Evolutionary conservation across 2,329 filamentous ascomycete genomes (phyloP).

Genomic region (Alternaria sp.): DNA sequence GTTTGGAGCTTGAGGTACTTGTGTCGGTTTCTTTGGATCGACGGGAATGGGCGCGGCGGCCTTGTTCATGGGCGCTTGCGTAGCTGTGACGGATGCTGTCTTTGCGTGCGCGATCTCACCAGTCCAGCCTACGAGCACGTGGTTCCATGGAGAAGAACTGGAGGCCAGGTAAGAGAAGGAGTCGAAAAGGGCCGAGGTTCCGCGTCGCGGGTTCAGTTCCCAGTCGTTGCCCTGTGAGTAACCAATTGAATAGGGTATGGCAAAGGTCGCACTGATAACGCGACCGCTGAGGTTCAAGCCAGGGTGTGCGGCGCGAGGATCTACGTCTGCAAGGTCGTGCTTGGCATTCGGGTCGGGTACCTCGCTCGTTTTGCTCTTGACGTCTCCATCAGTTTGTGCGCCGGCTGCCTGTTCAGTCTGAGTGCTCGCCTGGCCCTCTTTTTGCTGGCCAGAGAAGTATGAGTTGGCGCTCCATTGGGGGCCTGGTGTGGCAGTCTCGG

Average conservation of each 20-base stretch:
- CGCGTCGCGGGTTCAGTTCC: constrained; percentile 77
- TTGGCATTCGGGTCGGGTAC: constrained; percentile 45
- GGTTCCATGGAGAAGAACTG: constrained; percentile 83
- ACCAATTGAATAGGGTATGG: constrained; percentile 66
- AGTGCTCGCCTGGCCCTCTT: constrained; percentile 30
- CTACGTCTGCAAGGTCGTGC: constrained; percentile 53
- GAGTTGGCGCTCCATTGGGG: constrained; percentile 48
- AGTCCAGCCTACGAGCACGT: constrained; percentile 93
- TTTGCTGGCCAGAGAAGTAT: constrained; percentile 40
- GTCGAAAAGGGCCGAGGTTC: constrained; percentile 91
- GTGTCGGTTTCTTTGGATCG: constrained; percentile 63
- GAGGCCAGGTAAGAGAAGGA: constrained; percentile 88
- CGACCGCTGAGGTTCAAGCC: constrained; percentile 65
- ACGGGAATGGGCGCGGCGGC: constrained; percentile 81
- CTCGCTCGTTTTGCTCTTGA: constrained; percentile 61
- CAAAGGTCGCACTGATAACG: constrained; percentile 69
- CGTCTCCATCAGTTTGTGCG: constrained; percentile 56
- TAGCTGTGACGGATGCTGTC: constrained; percentile 43
- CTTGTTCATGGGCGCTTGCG: constrained; percentile 66
- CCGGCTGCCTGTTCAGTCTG: constrained; percentile 53
- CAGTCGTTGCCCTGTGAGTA: constrained; percentile 62
- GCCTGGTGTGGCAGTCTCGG: constrained; percentile 37
- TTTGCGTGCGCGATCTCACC: constrained; percentile 67
- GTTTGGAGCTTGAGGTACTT: constrained; percentile 67
- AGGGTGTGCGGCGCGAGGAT: constrained; percentile 63